These are phyloP conservation scores for Aleurites moluccanus DNA, from an alignment of 441 rosid genomes.

Conservation along the genomic window DNA sequence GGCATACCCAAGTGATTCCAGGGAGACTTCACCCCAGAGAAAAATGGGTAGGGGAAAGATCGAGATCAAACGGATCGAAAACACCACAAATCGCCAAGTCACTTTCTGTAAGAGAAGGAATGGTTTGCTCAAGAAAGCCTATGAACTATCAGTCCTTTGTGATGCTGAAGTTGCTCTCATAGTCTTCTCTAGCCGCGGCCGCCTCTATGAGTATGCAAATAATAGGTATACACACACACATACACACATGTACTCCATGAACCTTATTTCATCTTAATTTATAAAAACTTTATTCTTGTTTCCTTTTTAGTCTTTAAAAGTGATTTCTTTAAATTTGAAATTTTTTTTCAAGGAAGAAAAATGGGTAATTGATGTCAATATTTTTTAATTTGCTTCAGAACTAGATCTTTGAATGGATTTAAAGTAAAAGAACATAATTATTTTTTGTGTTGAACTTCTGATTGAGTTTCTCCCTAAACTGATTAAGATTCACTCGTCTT, in stretches of 20 bases:
- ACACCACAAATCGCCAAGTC: slow-evolving; percentile 96
- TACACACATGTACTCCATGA: background rate
- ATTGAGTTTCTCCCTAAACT: slow-evolving; percentile 42
- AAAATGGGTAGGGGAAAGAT: slow-evolving; percentile 94
- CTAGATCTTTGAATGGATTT: slow-evolving; percentile 32
- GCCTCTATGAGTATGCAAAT: slow-evolving; percentile 95
- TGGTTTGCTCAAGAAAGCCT: slow-evolving; percentile 95
- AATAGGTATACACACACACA: slow-evolving; percentile 49
- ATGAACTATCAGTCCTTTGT: slow-evolving; percentile 91
- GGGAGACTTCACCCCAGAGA: slow-evolving; percentile 61
- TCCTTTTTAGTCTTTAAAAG: background rate
- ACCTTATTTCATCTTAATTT: slow-evolving; percentile 7
- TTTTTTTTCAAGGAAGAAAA: background rate
- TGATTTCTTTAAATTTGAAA: background rate
- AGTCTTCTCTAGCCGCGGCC: slow-evolving; percentile 97
- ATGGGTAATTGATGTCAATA: slow-evolving; percentile 7
- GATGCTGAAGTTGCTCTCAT: slow-evolving; percentile 91
- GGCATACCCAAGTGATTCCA: slow-evolving; percentile 55
- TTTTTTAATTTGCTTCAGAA: background rate
- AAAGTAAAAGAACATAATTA: slow-evolving; percentile 21
- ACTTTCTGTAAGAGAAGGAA: slow-evolving; percentile 95
- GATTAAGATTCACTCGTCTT: slow-evolving; percentile 51
- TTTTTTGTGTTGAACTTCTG: slow-evolving; percentile 34
- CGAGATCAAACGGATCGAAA: slow-evolving; percentile 99
- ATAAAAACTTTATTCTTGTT: background rate